Base-by-base conservation (phyloP, 2,329 filamentous ascomycete species). In the Dactylellina haptotyla region DNA sequence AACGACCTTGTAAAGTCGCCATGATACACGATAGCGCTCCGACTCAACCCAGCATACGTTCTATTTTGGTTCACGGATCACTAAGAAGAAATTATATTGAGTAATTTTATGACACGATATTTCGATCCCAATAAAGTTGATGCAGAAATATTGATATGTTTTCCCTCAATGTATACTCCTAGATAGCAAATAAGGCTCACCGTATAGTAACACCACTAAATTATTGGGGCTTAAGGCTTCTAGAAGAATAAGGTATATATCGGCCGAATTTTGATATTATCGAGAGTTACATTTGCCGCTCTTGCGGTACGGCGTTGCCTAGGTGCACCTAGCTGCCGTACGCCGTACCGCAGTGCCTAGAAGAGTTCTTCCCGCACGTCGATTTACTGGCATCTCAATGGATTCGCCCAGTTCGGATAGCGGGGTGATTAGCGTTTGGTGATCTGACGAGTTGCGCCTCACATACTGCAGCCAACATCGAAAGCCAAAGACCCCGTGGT, bases 401-500 rank as follows among this genome's bases (percentile, higher is more conserved):
- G n/a, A 20, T 32, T 32, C 34, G 3, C 48, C 48, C 34, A 53
- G 9, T 53, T 53, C 9, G 48, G 48, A 53, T 34, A 50, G 46
- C 12, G 25, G n/a, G 28, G 10, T 6, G 8, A 53, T 34, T 53
- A n/a, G 26, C 26, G 28, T 32, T 53, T 53, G 48, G 48, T 18
- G 48, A 53, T 53, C 48, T 28, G 48, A 53, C 26, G 34, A 12
- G 18, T 37, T 14, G 48, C 28, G 48, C 26, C 26, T 14, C 48
- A 34, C 4, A 6, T 53, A n/a, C 23, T 51, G 46, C 26, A 53
- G 18, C 6, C 14, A 28, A 10, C 14, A 20, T 20, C n/a, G n/a
- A n/a, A n/a, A n/a, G n/a, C n/a, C n/a, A n/a, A n/a, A 18, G 16
- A 16, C 37, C n/a, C 6, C 4, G 14, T 14, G 10, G 4, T n/a